Percentiles rank a stretch among this genome's conserved stretches.
Conservation (phyloP, 306 rosid genomes). For the Crataegus laevigata region DNA sequence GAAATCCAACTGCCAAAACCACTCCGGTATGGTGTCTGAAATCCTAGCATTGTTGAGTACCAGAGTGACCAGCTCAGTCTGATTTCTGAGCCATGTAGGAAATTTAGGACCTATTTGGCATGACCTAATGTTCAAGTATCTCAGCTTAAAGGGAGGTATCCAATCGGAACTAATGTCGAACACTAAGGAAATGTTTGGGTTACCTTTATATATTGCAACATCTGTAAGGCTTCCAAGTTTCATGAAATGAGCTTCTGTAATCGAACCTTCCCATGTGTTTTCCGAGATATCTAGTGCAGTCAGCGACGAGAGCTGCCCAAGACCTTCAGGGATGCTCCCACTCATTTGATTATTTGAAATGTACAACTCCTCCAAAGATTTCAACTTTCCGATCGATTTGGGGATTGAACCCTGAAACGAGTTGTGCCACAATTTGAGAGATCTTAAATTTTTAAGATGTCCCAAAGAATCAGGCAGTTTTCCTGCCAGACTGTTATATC, state of each 20-base stretch:
- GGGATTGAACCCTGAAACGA: constrained; percentile 26
- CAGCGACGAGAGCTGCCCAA: constrained; percentile 4
- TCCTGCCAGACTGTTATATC: background rate
- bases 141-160: constrained; percentile 28
- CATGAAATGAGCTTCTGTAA: constrained; percentile 10
- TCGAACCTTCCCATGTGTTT: constrained; percentile 2
- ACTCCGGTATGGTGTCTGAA: constrained; percentile 6
- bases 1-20: constrained; percentile 23
- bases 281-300: background rate
- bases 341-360: constrained; percentile 2
- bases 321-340: constrained; percentile 8
- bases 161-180: constrained; percentile 18
- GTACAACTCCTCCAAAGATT: constrained; percentile 11
- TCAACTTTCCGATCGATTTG: constrained; percentile 19
- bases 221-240: background rate
- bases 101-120: constrained; percentile 10
- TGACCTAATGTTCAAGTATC: background rate
- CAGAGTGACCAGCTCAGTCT: background rate
- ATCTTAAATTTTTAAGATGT: background rate
- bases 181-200: background rate
- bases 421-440: background rate
- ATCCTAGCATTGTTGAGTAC: background rate
- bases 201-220: background rate
- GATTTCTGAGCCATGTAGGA: constrained; percentile 22
- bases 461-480: constrained; percentile 17